Percentiles rank a stretch among this genome's conserved stretches.
Evolutionary conservation across 352 stramenopile genomes (phyloP).

Genomic region (Phytophthora agathidicida): DNA sequence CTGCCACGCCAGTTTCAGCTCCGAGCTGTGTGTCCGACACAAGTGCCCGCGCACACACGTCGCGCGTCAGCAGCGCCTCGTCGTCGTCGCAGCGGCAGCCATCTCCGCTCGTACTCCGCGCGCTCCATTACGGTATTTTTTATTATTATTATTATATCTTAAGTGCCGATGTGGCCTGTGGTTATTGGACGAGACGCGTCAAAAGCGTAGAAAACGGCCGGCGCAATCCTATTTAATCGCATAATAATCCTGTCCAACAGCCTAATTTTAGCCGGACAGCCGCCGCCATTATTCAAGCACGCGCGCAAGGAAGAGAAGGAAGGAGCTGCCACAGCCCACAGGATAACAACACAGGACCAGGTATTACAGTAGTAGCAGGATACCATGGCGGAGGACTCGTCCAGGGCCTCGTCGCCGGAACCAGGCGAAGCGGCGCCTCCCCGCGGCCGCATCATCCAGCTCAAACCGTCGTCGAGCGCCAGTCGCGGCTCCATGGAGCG

Average conservation of each 20-base stretch:
- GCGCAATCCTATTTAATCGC: constrained; percentile 17
- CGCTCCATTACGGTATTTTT: too few relatives aligned
- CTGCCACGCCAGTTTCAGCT: constrained; percentile 60
- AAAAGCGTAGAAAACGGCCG: constrained; percentile 18
- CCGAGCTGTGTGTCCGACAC: constrained; percentile 51
- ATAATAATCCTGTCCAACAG: constrained; percentile 10
- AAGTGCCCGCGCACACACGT: constrained; percentile 67
- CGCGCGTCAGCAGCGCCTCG: constrained; percentile 52
- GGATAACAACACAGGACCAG: background rate
- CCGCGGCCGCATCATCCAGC: constrained; percentile 25
- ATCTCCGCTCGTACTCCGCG: constrained; percentile 36
- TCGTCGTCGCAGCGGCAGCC: constrained; percentile 37
- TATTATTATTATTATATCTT: constrained; percentile 35
- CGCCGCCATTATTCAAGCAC: constrained; percentile 12
- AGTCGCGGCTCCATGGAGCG: constrained; percentile 22
- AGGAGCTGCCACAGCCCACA: background rate
- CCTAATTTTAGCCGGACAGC: background rate
- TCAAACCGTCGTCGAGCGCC: constrained; percentile 29
- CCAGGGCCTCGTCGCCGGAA: constrained; percentile 32
- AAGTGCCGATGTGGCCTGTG: background rate
- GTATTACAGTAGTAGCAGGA: too few relatives aligned
- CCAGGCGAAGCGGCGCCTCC: constrained; percentile 18
- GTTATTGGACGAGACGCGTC: constrained; percentile 7
- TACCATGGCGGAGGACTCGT: constrained; percentile 35
- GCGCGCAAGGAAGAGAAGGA: constrained; percentile 18